phyloP scores from a whole-genome alignment of 805 yeast species.

The Zygotorulaspora florentina region DNA sequence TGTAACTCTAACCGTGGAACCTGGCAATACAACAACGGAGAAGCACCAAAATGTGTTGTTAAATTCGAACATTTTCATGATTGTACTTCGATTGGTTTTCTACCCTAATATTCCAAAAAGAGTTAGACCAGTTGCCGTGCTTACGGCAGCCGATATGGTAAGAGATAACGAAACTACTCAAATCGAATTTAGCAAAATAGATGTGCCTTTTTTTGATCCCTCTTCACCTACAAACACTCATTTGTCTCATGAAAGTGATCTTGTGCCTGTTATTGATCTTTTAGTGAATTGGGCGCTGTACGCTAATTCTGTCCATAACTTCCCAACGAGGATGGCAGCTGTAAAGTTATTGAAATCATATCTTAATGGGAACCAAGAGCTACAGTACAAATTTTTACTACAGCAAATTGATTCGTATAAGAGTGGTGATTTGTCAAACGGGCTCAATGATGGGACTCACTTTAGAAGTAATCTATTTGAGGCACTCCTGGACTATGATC shows the following conservation, averaged over 20 bases:
- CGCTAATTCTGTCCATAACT: conserved; percentile 77
- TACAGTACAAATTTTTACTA: conserved; percentile 56
- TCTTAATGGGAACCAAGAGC: conserved; percentile 57
- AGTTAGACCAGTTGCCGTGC: conserved; percentile 63
- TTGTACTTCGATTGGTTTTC: conserved; percentile 67
- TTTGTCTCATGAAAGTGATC: conserved; percentile 18
- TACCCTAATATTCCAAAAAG: conserved; percentile 57
- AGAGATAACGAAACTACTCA: conserved; percentile 65
- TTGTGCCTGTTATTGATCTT: conserved; percentile 69
- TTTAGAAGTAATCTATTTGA: conserved; percentile 54
- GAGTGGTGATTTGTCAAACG: background rate
- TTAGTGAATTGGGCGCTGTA: conserved; percentile 78
- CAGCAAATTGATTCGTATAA: conserved; percentile 56
- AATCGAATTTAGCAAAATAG: conserved; percentile 67
- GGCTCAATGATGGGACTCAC: conserved; percentile 20
- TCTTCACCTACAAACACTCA: conserved; percentile 30
- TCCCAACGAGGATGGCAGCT: conserved; percentile 77
- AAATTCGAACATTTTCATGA: conserved; percentile 58
- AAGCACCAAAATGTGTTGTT: conserved; percentile 59
- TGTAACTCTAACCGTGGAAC: conserved; percentile 64
- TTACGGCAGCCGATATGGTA: conserved; percentile 74
- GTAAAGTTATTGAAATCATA: conserved; percentile 62
- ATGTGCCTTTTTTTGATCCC: conserved; percentile 90
- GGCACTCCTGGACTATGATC: conserved; percentile 71
- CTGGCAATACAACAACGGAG: conserved; percentile 63